phyloP scores from a whole-genome alignment of 306 rosid species.

The Phaseolus lunatus region DNA sequence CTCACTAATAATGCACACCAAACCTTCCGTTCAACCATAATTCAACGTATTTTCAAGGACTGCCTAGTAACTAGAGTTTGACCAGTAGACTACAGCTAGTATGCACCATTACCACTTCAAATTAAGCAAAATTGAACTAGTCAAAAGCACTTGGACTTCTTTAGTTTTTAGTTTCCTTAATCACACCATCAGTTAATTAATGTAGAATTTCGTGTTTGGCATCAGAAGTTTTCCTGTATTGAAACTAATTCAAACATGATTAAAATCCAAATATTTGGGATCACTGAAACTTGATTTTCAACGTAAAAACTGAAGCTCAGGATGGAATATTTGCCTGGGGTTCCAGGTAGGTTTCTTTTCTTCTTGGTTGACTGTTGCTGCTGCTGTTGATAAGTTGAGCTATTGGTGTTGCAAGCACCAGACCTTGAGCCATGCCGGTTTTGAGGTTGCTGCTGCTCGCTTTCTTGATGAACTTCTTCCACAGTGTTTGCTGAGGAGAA shows the following conservation, averaged over 20 bases:
- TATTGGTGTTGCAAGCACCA: conserved; percentile 49
- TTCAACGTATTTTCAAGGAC: conserved; percentile 8
- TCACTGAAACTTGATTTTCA: not conserved
- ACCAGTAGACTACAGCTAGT: conserved; percentile 4
- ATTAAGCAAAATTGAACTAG: not conserved
- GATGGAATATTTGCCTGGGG: conserved; percentile 67
- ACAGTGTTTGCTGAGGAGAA: conserved; percentile 70
- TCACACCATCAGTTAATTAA: not conserved
- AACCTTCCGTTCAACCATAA: conserved; percentile 21
- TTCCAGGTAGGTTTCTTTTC: conserved; percentile 87
- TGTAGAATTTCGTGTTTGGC: not conserved
- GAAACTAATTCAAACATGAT: not conserved
- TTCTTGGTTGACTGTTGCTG: conserved; percentile 49
- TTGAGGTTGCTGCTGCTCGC: conserved; percentile 40
- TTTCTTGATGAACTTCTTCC: conserved; percentile 56
- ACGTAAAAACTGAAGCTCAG: not conserved
- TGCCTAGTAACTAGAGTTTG: conserved; percentile 31
- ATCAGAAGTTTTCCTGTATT: not conserved
- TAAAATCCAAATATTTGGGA: not conserved
- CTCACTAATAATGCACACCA: not conserved
- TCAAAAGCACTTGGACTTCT: not conserved
- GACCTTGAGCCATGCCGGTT: conserved; percentile 53
- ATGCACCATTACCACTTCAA: not conserved
- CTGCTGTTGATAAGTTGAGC: conserved; percentile 45
- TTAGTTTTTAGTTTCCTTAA: conserved; percentile 21